Evolutionary conservation across 176 grass and related monocot genomes (phyloP), one percentile per base, ranked within the genome.

Genomic region (Eragrostis curvula): DNA sequence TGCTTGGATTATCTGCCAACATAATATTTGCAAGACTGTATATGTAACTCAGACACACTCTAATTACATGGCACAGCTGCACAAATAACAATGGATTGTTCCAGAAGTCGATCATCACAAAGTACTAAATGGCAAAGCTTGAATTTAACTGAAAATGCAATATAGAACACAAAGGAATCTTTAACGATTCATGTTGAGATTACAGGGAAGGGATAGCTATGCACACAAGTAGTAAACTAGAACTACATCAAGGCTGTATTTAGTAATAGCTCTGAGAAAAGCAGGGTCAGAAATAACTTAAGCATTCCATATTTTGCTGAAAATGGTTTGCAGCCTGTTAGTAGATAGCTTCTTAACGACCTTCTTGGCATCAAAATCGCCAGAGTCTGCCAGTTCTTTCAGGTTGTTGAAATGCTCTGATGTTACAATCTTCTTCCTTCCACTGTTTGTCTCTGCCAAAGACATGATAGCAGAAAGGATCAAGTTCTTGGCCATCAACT

Each of bases 261-360:
- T 41, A 85, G 72, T 73, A 42, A 85, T 36, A 48, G 0, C 21
- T 80, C 48, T 23, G 44, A 55, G 29, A 24, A 28, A 39, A 74
- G 2, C 17, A 15, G 4, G 11, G 67, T 80, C 18, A 81, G 56
- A 30, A 28, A 83, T 73, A 96, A 86, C 52, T 90, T 84, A 96
- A 30, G 44, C 63, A 62, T 85, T 93, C 92, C 92, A 98, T 81
- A 98, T 95, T 86, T 91, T 93, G 63, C 85, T 89, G 66, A 93
- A 73, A 25, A 95, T 91, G 5, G 79, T 90, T 59, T 93, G 86
- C 32, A 95, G 58, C 82, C 84, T 91, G 85, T 79, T 98, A 67
- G 71, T 53, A 42, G 82, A 87, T 44, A 98, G 89, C 74, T 93
- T 98, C 87, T 91, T 98, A 43, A 98, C 66, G 12, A 91, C 80